These are phyloP conservation scores for Tetrapisispora nanseiensis DNA, from an alignment of 805 yeast species.

Conservation along the genomic window DNA sequence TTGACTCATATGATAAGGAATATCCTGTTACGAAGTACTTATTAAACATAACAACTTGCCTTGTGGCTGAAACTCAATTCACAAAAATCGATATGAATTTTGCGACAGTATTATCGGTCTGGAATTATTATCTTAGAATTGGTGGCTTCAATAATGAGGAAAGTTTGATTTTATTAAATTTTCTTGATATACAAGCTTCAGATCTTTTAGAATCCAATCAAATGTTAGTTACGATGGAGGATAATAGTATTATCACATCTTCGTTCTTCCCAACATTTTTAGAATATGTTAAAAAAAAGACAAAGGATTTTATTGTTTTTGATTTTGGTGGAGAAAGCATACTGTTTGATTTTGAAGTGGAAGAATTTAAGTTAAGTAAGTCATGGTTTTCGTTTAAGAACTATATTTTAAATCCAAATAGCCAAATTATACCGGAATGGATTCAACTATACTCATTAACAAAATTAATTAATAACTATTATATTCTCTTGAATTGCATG, in stretches of 20 bases:
- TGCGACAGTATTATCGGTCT: constrained; percentile 32
- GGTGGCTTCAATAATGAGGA: constrained; percentile 34
- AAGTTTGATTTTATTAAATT: constrained; percentile 35
- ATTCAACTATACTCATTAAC: constrained; percentile 11
- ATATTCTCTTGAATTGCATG: neutral
- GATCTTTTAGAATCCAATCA: constrained; percentile 13
- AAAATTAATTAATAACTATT: constrained; percentile 13
- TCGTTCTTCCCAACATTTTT: neutral
- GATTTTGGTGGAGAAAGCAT: constrained; percentile 2
- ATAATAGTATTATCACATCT: no score
- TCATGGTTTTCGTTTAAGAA: constrained; percentile 15
- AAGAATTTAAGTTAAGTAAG: no score
- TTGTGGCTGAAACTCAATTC: constrained; percentile 35
- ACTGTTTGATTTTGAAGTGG: neutral
- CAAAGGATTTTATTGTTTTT: constrained; percentile 8
- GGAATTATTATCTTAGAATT: constrained; percentile 30
- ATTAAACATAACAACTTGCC: constrained; percentile 38
- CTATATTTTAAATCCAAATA: constrained; percentile 9
- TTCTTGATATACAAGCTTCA: constrained; percentile 38
- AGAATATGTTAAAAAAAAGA: constrained; percentile 13
- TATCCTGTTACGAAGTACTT: constrained; percentile 26
- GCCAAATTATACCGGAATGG: constrained; percentile 9
- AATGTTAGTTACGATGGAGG: no score
- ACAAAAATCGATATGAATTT: constrained; percentile 32
- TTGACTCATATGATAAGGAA: constrained; percentile 20